Conservation (phyloP, 345 rosid species). For the Salix koriyanagi region DNA sequence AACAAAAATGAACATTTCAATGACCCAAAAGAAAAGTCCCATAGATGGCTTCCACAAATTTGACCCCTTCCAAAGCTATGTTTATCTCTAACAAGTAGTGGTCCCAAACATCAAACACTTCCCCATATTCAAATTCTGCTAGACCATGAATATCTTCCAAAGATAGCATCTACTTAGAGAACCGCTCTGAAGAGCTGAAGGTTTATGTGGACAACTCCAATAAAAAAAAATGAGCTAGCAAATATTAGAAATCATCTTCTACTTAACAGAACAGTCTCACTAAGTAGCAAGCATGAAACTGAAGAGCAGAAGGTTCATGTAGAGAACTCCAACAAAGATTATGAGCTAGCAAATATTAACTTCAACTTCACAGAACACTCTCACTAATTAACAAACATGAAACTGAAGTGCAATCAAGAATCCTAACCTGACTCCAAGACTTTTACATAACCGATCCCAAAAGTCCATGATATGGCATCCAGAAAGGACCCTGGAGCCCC, state of each 20-base stretch:
- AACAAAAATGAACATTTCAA: background rate
- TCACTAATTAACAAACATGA: background rate
- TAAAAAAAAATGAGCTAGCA: background rate
- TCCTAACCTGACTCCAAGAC: slow-evolving; percentile 54
- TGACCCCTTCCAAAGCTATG: background rate
- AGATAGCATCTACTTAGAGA: background rate
- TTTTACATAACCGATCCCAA: slow-evolving; percentile 63
- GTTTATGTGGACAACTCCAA: background rate
- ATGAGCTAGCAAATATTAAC: background rate
- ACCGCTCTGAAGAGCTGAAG: background rate
- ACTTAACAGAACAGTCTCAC: background rate
- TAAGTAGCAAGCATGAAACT: background rate
- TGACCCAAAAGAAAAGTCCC: background rate
- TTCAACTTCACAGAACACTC: background rate
- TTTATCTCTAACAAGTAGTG: background rate
- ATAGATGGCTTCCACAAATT: background rate
- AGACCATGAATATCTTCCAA: background rate
- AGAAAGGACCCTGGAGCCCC: slow-evolving; percentile 61
- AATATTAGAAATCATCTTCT: background rate
- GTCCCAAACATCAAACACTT: background rate
- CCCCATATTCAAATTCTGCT: background rate
- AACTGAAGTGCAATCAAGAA: background rate
- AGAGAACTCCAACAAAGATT: background rate
- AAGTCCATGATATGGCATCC: slow-evolving; percentile 65
- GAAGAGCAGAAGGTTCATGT: background rate